Conservation (phyloP, 495 filamentous ascomycete genomes). For the Penicillium silybi region DNA sequence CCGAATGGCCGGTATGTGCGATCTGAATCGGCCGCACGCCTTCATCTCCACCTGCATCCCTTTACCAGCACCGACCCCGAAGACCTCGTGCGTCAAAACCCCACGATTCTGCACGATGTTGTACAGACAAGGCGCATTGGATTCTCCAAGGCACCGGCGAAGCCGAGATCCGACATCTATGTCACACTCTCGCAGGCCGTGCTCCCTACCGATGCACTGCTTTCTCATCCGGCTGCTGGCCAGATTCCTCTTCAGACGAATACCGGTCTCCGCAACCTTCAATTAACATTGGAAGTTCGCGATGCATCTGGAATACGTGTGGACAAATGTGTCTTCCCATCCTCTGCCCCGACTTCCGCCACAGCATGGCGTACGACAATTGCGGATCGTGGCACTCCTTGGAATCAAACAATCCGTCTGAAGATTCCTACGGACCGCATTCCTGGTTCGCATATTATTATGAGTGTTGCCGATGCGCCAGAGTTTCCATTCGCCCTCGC, state of each 20-base stretch:
- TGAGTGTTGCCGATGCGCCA: constrained; percentile 81
- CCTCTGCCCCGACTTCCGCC: constrained; percentile 67
- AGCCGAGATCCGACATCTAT: constrained; percentile 89
- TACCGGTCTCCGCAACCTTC: constrained; percentile 67
- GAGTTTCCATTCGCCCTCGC: constrained; percentile 83
- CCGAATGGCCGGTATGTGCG: constrained; percentile 68
- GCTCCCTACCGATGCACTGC: constrained; percentile 69
- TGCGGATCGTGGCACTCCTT: constrained; percentile 69
- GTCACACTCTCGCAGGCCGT: constrained; percentile 73
- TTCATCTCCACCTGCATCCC: constrained; percentile 72
- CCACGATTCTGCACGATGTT: constrained; percentile 80
- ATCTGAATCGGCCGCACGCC: constrained; percentile 61
- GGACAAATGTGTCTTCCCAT: constrained; percentile 80
- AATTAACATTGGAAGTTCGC: constrained; percentile 86
- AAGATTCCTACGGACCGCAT: constrained; percentile 78
- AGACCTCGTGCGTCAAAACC: constrained; percentile 74
- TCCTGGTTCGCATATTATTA: constrained; percentile 77
- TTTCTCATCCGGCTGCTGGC: constrained; percentile 76
- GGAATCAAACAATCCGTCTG: constrained; percentile 85
- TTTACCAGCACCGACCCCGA: constrained; percentile 76
- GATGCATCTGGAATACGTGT: constrained; percentile 72
- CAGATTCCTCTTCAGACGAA: constrained; percentile 62
- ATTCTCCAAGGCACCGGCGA: constrained; percentile 90
- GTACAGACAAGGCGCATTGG: constrained; percentile 80
- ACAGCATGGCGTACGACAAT: constrained; percentile 88